Evolutionary conservation across 148 eudicot genomes (phyloP).

Genomic region (Camellia sinensis): DNA sequence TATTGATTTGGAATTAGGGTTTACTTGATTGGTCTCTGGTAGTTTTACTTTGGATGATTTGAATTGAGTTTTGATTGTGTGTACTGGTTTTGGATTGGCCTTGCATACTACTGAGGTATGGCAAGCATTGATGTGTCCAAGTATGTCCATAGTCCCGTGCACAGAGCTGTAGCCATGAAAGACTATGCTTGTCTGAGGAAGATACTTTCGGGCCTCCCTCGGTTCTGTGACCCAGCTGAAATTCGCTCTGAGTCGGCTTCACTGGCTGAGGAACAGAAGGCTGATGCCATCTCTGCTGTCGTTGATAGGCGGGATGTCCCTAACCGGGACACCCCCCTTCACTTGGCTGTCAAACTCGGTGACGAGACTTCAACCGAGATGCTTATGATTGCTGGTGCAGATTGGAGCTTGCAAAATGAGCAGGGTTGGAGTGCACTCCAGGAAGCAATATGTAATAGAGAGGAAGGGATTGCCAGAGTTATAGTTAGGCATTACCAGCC

Average conservation of each 20-base stretch:
- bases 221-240: conserved; percentile 60
- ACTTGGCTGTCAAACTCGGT: conserved; percentile 71
- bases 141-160: conserved; percentile 71
- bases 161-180: conserved; percentile 51
- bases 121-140: conserved; percentile 54
- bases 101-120: conserved; percentile 30
- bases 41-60: conserved; percentile 14
- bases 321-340: conserved; percentile 79
- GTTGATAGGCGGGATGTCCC: conserved; percentile 80
- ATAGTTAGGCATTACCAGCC: conserved; percentile 87
- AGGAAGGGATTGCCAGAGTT: conserved; percentile 71
- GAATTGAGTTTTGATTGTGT: conserved; percentile 13
- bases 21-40: conserved; percentile 1
- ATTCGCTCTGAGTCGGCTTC: conserved; percentile 60
- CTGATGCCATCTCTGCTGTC: conserved; percentile 67
- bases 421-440: conserved; percentile 94
- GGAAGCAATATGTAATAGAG: conserved; percentile 78
- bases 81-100: neutral
- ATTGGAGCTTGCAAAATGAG: conserved; percentile 94
- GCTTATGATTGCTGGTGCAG: conserved; percentile 89
- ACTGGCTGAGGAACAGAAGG: conserved; percentile 67
- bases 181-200: conserved; percentile 59
- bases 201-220: conserved; percentile 60
- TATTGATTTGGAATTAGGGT: conserved; percentile 7
- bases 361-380: conserved; percentile 72